These are phyloP conservation scores for Mycena albidolilacea DNA, from an alignment of 768 basidiomycete species.

Conservation along the genomic window DNA sequence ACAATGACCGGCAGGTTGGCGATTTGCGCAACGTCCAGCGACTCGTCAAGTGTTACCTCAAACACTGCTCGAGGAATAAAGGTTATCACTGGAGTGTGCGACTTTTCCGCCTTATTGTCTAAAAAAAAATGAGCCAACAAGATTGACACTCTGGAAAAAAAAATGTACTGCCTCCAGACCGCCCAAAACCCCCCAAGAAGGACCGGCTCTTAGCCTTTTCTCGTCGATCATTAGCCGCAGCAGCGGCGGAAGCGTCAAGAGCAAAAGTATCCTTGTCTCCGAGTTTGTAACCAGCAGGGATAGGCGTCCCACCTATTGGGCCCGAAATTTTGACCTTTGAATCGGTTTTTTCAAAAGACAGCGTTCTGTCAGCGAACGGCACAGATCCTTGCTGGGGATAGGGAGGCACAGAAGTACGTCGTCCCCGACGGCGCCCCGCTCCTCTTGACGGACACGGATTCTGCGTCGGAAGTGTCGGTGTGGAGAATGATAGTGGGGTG, in stretches of 20 bases:
- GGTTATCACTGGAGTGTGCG: slow-evolving; percentile 51
- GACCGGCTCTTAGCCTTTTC: slow-evolving; percentile 94
- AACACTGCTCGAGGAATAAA: slow-evolving; percentile 84
- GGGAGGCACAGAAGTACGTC: slow-evolving; percentile 42
- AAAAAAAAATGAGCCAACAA: not conserved
- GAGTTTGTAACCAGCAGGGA: slow-evolving; percentile 93
- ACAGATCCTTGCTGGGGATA: not conserved
- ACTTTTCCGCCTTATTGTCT: slow-evolving; percentile 50
- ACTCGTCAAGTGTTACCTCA: slow-evolving; percentile 89
- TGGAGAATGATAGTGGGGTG: slow-evolving; percentile 61
- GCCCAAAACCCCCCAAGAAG: slow-evolving; percentile 96
- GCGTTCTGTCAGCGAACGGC: slow-evolving; percentile 61
- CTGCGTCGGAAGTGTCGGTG: slow-evolving; percentile 12
- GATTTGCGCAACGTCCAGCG: slow-evolving; percentile 90
- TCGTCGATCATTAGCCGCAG: slow-evolving; percentile 74
- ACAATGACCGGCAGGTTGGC: slow-evolving; percentile 94
- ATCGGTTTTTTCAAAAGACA: slow-evolving; percentile 70
- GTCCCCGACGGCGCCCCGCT: slow-evolving; percentile 37
- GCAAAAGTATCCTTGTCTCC: slow-evolving; percentile 77
- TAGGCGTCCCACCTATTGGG: slow-evolving; percentile 87
- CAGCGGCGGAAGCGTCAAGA: slow-evolving; percentile 52
- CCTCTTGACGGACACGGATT: slow-evolving; percentile 37
- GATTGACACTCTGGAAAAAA: slow-evolving; percentile 27
- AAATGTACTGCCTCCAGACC: slow-evolving; percentile 56
- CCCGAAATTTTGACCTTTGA: slow-evolving; percentile 89